Conservation (phyloP, 306 rosid genomes). For the Carpinus fangiana region DNA sequence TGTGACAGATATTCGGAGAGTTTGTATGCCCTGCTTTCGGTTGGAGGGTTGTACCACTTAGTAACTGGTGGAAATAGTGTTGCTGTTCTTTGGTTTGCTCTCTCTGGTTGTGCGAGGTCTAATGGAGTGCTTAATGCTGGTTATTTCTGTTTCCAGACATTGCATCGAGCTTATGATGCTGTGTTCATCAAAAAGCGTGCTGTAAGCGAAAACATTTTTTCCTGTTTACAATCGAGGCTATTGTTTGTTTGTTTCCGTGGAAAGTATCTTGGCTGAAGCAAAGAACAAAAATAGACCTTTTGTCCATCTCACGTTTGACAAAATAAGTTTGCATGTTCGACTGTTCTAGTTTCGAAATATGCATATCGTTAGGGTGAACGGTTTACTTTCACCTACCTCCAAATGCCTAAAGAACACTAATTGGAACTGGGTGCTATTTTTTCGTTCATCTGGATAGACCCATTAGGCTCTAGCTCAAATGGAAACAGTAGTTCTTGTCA, state of each 20-base stretch:
- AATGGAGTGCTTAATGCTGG: slow-evolving; percentile 91
- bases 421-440: background rate
- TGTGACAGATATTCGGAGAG: slow-evolving; percentile 78
- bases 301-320: background rate
- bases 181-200: slow-evolving; percentile 42
- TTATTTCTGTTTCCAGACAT: slow-evolving; percentile 78
- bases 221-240: background rate
- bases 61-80: slow-evolving; percentile 45
- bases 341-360: background rate
- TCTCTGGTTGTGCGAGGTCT: slow-evolving; percentile 80
- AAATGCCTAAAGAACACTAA: background rate
- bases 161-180: slow-evolving; percentile 70
- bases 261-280: background rate
- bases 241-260: background rate
- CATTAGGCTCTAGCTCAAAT: background rate
- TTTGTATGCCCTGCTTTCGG: slow-evolving; percentile 64
- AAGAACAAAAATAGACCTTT: background rate
- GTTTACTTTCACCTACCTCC: background rate
- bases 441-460: too few species aligned
- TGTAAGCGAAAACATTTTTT: slow-evolving; percentile 39
- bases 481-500: background rate
- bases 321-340: background rate
- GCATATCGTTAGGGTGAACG: background rate
- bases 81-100: slow-evolving; percentile 61
- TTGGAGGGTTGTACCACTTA: slow-evolving; percentile 84